Evolutionary conservation across 1,139 yeast genomes (phyloP), one percentile per base, ranked within the genome.

Genomic region (Insectozyma bohioensis): DNA sequence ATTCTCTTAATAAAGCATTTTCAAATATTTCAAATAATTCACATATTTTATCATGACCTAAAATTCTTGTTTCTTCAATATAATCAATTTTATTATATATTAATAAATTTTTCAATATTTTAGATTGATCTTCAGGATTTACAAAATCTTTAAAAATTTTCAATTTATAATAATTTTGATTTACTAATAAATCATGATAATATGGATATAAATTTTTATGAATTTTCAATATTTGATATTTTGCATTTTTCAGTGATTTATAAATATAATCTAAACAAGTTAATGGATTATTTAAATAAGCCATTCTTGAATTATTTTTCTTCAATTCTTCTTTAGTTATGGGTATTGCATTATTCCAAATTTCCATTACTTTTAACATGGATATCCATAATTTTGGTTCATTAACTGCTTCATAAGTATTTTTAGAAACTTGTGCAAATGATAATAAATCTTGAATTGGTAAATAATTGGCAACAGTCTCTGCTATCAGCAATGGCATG

Each of bases 21-120:
- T 84, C 84, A 51, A 86, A 85, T 23, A 85, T 66, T 48, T 84
- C 94, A 30, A 79, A 58, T n/a, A 81, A 65, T 2, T 83, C 67
- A 23, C 67, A 68, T 31, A 82, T 58, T 43, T 76, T 72, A 31
- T 71, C 76, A 20, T 66, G 50, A 15, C 67, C 67, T 5, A 58
- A 51, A 15, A 54, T 50, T 33, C 65, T 52, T 3, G 66, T 44
- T 37, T 60, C 56, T 32, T 58, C 63, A 31, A 51, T 47, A 45
- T 56, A 49, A 56, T 66, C 79, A 11, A 67, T 56, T 28, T 45
- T 49, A 32, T 70, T 67, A 46, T 60, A 71, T 19, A 46, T 51
- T 35, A 67, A 52, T 34, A 70, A 61, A 31, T 73, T 59, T 7
- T 56, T 53, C 23, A 75, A 49, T 20, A 75, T 53, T 35, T 54